A percentile compares a stretch with the other conserved stretches of the same genome.
Evolutionary conservation across 1,284 basidiomycete genomes (phyloP).

Genomic region (Cystobasidium sp.): DNA sequence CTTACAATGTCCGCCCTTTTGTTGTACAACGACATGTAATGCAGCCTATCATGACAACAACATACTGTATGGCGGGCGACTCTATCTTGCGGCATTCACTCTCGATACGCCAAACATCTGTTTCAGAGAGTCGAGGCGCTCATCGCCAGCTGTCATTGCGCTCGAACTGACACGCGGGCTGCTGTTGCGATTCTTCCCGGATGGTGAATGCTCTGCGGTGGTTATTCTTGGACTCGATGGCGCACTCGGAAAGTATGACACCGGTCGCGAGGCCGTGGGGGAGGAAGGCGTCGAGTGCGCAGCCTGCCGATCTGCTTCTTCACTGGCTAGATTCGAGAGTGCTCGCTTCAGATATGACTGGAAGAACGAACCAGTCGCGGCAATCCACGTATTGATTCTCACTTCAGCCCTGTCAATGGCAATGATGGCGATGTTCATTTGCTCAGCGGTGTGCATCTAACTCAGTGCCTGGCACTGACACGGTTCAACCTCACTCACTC

Average conservation of each 20-base stretch:
- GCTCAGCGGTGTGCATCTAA: neutral
- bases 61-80: neutral
- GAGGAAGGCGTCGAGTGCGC: neutral
- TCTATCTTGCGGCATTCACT: neutral
- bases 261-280: neutral
- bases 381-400: constrained; percentile 54
- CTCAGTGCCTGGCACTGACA: neutral
- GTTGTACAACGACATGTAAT: constrained; percentile 2
- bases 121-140: constrained; percentile 27
- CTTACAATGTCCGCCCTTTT: no score
- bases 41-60: neutral
- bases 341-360: constrained; percentile 59
- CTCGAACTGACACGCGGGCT: neutral
- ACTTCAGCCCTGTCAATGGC: constrained; percentile 27
- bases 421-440: neutral
- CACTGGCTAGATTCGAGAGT: constrained; percentile 38
- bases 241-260: neutral
- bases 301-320: constrained; percentile 18
- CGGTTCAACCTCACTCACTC: constrained; percentile 66
- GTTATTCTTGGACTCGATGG: neutral
- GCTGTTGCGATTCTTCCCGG: neutral
- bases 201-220: neutral
- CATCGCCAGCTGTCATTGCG: constrained; percentile 8
- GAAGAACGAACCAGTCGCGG: constrained; percentile 59
- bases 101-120: constrained; percentile 26